Evolutionary conservation across 202 grass and related monocot genomes (phyloP).

Genomic region (Zizania palustris): DNA sequence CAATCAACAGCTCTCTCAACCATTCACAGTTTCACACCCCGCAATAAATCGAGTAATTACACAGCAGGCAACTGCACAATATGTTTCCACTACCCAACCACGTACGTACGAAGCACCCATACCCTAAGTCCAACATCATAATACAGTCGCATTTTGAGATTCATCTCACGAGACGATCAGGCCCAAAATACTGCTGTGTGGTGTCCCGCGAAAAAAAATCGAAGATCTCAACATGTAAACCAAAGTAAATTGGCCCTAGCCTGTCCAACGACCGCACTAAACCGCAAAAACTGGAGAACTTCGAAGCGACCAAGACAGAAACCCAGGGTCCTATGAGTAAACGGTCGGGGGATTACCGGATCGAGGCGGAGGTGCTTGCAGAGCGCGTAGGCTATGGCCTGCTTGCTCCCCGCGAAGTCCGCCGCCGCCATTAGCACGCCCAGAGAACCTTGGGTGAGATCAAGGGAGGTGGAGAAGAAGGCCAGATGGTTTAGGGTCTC

Average conservation of each 20-base stretch:
- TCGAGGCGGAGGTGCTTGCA: conserved; percentile 64
- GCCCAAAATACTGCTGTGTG: no score
- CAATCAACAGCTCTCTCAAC: no score
- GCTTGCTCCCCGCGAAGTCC: conserved; percentile 52
- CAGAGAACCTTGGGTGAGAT: background rate
- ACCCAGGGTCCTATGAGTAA: background rate
- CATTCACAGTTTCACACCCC: no score
- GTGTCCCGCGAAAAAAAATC: background rate
- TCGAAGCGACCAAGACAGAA: conserved; percentile 28
- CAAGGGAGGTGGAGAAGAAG: background rate
- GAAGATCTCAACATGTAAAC: background rate
- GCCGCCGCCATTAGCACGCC: conserved; percentile 48
- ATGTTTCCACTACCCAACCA: no score
- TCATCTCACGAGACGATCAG: background rate
- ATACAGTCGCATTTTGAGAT: background rate
- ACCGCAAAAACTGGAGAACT: no score
- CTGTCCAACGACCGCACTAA: background rate
- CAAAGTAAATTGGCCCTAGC: background rate
- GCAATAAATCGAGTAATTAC: no score
- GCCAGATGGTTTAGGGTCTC: conserved; percentile 7
- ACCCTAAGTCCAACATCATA: no score
- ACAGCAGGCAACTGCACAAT: no score
- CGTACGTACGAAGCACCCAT: no score
- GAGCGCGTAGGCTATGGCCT: conserved; percentile 62
- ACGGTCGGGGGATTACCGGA: conserved; percentile 26